Evolutionary conservation across 495 filamentous ascomycete species (phyloP).

Genomic region (Aspergillus bridgeri): DNA sequence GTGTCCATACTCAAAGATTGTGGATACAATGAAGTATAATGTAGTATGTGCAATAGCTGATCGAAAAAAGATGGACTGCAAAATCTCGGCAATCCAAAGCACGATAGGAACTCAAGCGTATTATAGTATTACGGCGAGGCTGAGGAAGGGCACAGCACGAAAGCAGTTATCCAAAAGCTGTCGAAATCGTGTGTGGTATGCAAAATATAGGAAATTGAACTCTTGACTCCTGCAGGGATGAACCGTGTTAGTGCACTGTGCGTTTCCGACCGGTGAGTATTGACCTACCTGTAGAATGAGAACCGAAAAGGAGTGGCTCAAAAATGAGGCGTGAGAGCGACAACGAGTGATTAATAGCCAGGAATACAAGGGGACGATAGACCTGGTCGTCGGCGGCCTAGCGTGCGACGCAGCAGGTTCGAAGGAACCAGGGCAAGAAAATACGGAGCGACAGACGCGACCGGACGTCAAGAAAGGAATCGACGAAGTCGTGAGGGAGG

Average conservation of each 20-base stretch:
- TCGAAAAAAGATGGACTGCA: slow-evolving; percentile 17
- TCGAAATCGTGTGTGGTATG: slow-evolving; percentile 13
- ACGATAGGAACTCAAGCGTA: slow-evolving; percentile 20
- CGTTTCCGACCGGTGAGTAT: background rate
- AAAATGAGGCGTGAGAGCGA: slow-evolving; percentile 13
- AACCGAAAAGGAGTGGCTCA: slow-evolving; percentile 9
- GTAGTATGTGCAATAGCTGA: slow-evolving; percentile 36
- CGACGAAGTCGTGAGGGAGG: slow-evolving; percentile 8
- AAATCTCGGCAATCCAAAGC: slow-evolving; percentile 12
- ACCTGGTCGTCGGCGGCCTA: slow-evolving; percentile 12
- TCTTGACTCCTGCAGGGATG: slow-evolving; percentile 18
- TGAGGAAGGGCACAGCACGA: slow-evolving; percentile 17
- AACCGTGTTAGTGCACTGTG: slow-evolving; percentile 12
- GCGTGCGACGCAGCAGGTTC: slow-evolving; percentile 5
- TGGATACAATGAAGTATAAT: slow-evolving; percentile 19
- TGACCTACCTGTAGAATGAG: slow-evolving; percentile 16
- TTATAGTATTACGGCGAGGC: slow-evolving; percentile 38
- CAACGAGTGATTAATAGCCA: slow-evolving; percentile 17
- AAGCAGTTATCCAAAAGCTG: slow-evolving; percentile 15
- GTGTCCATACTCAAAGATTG: slow-evolving; percentile 80
- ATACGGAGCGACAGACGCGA: slow-evolving; percentile 21
- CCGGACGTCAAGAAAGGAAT: slow-evolving; percentile 16
- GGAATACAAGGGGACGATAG: slow-evolving; percentile 10
- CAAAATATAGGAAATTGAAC: slow-evolving; percentile 16
- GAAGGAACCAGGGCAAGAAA: background rate